Base-by-base conservation (phyloP, 495 filamentous ascomycete genomes). In the Schizothecium vesticola region DNA sequence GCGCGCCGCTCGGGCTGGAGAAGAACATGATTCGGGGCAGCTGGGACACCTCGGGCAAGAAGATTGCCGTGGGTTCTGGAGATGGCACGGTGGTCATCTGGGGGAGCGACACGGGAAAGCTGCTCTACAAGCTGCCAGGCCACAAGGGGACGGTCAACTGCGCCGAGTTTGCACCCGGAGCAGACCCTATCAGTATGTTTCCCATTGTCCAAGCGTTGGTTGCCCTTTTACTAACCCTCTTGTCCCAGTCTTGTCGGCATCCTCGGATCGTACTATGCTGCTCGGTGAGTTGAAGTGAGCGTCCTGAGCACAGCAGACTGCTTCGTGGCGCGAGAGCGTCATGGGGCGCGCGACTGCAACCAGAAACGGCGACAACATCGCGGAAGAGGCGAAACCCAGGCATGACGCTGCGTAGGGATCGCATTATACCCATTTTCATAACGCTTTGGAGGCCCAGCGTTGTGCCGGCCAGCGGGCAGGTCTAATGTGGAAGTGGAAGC, bases 131-230 rank as follows among this genome's bases (percentile, higher is more conserved):
- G 77, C 82, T 99, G 61, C 95, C 95, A 0, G 95, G 95, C 0
- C 95, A 99, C 74, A 94, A 93, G 77, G 95, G 96, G 13, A 91
- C 92, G 1, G 96, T 99, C 57, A 99, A 98, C 74, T 94, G 94
- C 76, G 94, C 94, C 64, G 88, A 93, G 71, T 94, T 99, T 75
- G 90, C 91, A 36, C 93, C 95, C 2, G 87, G 88, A 56, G 78
- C 78, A 59, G 94, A 96, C 70, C 92, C 94, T 57, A 90, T 98
- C 61, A 88, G 94, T 97, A 84, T 88, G 94, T 90, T 5, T 10
- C 57, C 25, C 25, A 12, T 5, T 3, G 24, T 65, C 16, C 28
- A 24, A 57, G 13, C 33, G n/a, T 31, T 57, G 10, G 29, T 21
- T 65, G 22, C 23, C 13, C 13, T 70, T 71, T 72, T 74, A 61